Percentiles rank a stretch among this genome's conserved stretches.
These are phyloP conservation scores for Saksenaea oblongispora DNA, from an alignment of 371 early-diverging fungal genomes.

Conservation along the genomic window DNA sequence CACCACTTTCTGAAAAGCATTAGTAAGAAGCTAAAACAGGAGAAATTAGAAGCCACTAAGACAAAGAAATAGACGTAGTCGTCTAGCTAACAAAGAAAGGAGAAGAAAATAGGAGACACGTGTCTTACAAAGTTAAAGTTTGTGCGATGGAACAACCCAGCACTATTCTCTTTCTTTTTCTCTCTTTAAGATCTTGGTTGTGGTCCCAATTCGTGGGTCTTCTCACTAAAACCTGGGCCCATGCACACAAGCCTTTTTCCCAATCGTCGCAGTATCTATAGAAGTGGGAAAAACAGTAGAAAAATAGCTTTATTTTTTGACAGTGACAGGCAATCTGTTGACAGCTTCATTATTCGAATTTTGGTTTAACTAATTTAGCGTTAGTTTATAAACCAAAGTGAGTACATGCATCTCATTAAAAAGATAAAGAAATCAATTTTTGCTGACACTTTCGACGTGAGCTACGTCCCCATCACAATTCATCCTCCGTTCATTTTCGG, in stretches of 20 bases:
- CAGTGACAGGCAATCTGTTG: neutral
- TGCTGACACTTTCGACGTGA: neutral
- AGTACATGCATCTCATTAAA: neutral
- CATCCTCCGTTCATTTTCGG: neutral
- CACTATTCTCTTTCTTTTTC: neutral
- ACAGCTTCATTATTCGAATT: neutral
- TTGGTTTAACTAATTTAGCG: constrained; percentile 1
- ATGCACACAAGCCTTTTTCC: neutral
- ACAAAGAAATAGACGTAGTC: too few relatives aligned
- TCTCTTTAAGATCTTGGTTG: neutral
- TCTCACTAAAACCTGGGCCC: neutral
- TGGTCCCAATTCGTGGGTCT: neutral
- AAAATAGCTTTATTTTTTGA: neutral
- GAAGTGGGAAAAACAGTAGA: neutral
- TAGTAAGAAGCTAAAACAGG: too few relatives aligned
- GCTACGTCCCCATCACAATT: neutral
- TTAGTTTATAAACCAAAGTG: neutral
- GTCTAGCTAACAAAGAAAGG: neutral
- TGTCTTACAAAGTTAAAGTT: constrained; percentile 1
- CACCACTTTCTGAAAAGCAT: too few relatives aligned
- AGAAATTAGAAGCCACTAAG: too few relatives aligned
- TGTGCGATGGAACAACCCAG: neutral
- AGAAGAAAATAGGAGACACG: neutral
- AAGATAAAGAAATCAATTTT: neutral
- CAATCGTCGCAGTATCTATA: too few relatives aligned